phyloP scores from a whole-genome alignment of 495 filamentous ascomycete genomes.

The Sordaria brevicollis region DNA sequence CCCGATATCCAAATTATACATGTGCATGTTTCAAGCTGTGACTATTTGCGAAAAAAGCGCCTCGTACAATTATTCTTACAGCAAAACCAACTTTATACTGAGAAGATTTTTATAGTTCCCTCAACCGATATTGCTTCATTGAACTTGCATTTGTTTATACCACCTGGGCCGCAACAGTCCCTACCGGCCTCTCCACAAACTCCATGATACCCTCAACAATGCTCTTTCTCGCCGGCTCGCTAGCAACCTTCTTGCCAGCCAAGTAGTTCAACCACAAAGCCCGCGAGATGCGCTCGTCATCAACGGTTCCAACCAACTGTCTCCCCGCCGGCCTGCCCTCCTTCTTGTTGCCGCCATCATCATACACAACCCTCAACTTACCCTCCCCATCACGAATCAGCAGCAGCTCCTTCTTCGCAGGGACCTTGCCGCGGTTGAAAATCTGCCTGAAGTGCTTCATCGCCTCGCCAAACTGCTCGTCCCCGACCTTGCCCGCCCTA shows the following conservation, averaged over 20 bases:
- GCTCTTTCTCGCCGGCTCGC: conserved; percentile 66
- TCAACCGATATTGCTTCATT: background rate
- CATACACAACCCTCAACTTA: conserved; percentile 55
- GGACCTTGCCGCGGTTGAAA: conserved; percentile 65
- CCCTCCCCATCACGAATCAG: conserved; percentile 60
- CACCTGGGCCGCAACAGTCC: conserved; percentile 71
- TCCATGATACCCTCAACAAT: conserved; percentile 82
- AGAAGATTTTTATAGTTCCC: background rate
- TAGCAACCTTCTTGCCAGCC: conserved; percentile 76
- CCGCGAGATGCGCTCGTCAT: conserved; percentile 69
- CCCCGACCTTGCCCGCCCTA: conserved; percentile 51
- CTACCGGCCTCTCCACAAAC: conserved; percentile 80
- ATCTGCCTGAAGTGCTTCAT: conserved; percentile 66
- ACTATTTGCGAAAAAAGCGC: background rate
- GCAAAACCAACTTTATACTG: background rate
- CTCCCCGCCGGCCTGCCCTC: conserved; percentile 27
- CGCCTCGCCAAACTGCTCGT: conserved; percentile 58
- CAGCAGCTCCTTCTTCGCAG: conserved; percentile 64
- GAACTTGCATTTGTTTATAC: conserved; percentile 8
- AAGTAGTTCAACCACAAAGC: conserved; percentile 86
- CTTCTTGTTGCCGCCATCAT: conserved; percentile 41
- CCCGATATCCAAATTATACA: background rate
- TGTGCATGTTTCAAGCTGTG: background rate
- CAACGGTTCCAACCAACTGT: conserved; percentile 50
- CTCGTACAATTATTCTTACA: background rate